Conservation (phyloP, 768 basidiomycete genomes). For the Mycena pura region DNA sequence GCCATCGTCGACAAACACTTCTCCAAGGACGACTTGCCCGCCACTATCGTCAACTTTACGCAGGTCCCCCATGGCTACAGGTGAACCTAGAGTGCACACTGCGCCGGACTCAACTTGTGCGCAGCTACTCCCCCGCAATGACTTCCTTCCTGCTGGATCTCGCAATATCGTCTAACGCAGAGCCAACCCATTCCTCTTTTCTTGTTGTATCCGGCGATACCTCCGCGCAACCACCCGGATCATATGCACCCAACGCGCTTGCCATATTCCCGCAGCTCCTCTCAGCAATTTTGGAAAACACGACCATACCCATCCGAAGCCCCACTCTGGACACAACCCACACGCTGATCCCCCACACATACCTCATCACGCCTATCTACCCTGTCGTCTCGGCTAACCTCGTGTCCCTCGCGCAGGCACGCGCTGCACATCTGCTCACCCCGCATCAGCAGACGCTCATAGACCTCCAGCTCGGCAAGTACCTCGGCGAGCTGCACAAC, state of each 20-base stretch:
- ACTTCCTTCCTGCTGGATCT: constrained; percentile 38
- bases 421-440: constrained; percentile 41
- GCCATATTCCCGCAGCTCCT: constrained; percentile 47
- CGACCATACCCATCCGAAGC: constrained; percentile 57
- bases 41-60: constrained; percentile 29
- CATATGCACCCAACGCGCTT: constrained; percentile 46
- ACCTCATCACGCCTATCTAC: constrained; percentile 56
- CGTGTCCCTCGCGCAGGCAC: constrained; percentile 47
- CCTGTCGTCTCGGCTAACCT: constrained; percentile 43
- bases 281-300: constrained; percentile 46
- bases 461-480: constrained; percentile 66
- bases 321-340: constrained; percentile 58
- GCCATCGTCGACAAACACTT: constrained; percentile 37
- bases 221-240: not conserved
- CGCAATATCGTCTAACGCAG: constrained; percentile 20
- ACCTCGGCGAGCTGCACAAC: constrained; percentile 68
- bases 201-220: constrained; percentile 15
- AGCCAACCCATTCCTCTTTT: constrained; percentile 37
- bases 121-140: constrained; percentile 35
- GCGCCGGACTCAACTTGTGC: not conserved
- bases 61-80: constrained; percentile 36
- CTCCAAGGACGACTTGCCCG: constrained; percentile 6
- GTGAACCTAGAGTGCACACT: constrained; percentile 20
- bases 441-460: constrained; percentile 50
- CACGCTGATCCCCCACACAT: constrained; percentile 52